phyloP scores from a whole-genome alignment of 1,139 yeast genomes.

The Geotrichum candidum region DNA sequence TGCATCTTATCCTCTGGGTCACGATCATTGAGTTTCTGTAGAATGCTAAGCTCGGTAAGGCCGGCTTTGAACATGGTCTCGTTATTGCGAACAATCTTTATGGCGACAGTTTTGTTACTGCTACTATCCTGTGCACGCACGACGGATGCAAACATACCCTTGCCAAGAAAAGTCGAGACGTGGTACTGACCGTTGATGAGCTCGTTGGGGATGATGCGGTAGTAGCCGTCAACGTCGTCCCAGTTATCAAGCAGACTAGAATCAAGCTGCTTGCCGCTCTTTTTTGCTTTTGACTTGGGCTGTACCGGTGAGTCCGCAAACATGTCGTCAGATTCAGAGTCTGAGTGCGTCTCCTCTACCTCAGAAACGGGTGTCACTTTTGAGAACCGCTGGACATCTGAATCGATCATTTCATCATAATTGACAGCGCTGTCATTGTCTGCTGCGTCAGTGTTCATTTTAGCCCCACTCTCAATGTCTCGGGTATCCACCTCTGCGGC shows the following conservation, averaged over 20 bases:
- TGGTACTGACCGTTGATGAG: constrained; percentile 57
- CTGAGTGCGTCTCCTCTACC: neutral
- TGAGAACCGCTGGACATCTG: neutral
- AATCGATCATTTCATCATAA: neutral
- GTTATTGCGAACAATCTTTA: constrained; percentile 58
- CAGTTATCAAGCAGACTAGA: constrained; percentile 32
- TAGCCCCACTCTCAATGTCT: neutral
- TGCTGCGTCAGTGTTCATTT: neutral
- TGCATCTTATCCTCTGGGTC: constrained; percentile 60
- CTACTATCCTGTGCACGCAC: constrained; percentile 31
- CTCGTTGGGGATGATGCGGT: constrained; percentile 64
- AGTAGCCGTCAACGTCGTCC: constrained; percentile 78
- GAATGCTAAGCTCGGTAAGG: constrained; percentile 67
- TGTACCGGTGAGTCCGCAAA: constrained; percentile 21
- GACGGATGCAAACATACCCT: constrained; percentile 52
- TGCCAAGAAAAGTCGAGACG: constrained; percentile 89
- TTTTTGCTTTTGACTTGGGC: neutral
- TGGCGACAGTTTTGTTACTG: constrained; percentile 55
- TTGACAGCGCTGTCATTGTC: neutral
- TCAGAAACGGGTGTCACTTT: neutral
- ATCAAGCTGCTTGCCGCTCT: constrained; percentile 23
- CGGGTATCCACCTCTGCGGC: neutral
- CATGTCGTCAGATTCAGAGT: constrained; percentile 20
- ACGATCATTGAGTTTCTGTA: constrained; percentile 63
- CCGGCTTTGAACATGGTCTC: constrained; percentile 52